A percentile compares a stretch with the other conserved stretches of the same genome.
phyloP scores from a whole-genome alignment of 129 eudicot species.

The Dittrichia graveolens region DNA sequence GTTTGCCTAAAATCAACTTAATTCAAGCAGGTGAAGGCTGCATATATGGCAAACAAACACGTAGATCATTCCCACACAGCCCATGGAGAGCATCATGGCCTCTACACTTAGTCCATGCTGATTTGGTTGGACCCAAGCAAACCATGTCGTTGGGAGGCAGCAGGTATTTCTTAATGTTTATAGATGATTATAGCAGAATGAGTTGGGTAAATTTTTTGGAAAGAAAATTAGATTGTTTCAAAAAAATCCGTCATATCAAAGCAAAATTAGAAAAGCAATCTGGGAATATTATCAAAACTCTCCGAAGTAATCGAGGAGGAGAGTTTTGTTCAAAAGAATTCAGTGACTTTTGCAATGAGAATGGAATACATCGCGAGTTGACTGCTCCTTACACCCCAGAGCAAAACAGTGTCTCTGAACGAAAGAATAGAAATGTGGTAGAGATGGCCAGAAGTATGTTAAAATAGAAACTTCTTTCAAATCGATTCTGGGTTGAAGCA shows the following conservation, averaged over 20 bases:
- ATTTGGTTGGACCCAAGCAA: background rate
- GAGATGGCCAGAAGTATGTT: background rate
- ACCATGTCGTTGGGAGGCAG: background rate
- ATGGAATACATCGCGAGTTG: background rate
- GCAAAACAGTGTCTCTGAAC: background rate
- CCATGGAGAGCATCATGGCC: background rate
- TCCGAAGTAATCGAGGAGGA: too few relatives aligned
- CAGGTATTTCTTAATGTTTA: too few relatives aligned
- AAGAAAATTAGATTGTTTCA: background rate
- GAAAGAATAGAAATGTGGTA: background rate
- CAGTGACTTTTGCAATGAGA: background rate
- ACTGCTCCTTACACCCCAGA: too few relatives aligned
- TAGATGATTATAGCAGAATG: background rate
- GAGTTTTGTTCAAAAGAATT: background rate
- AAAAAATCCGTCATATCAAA: too few relatives aligned
- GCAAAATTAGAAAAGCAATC: background rate
- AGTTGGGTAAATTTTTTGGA: background rate
- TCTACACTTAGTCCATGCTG: background rate
- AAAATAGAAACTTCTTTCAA: too few relatives aligned
- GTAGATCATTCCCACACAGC: background rate
- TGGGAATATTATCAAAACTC: background rate
- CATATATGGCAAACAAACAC: too few relatives aligned
- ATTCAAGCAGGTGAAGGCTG: too few relatives aligned
- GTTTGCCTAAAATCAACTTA: too few relatives aligned
- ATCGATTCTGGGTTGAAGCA: too few relatives aligned